These are phyloP conservation scores for Ceratobasidium sp. DNA, from an alignment of 1,284 basidiomycete genomes.

Conservation along the genomic window DNA sequence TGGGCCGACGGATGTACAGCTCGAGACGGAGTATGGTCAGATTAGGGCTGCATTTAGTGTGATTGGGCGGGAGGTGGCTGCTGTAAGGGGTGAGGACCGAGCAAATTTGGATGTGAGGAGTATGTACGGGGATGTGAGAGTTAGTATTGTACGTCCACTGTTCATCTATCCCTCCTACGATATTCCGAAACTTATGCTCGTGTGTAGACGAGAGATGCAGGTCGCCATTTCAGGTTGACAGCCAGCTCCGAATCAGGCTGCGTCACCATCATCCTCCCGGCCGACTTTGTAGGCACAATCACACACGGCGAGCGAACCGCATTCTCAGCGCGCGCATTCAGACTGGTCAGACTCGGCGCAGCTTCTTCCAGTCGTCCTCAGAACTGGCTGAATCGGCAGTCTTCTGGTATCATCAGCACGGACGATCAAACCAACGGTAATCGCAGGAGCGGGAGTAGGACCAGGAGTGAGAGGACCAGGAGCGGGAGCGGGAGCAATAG, in stretches of 20 bases:
- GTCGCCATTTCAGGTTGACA: slow-evolving; percentile 32
- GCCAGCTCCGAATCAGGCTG: slow-evolving; percentile 28
- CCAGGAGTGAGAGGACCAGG: neutral
- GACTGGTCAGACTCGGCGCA: slow-evolving; percentile 33
- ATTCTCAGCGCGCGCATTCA: slow-evolving; percentile 36
- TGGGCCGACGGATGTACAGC: slow-evolving; percentile 36
- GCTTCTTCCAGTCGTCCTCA: slow-evolving; percentile 9
- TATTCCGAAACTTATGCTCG: neutral
- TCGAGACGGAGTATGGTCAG: slow-evolving; percentile 20
- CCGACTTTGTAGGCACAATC: slow-evolving; percentile 36
- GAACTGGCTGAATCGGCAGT: slow-evolving; percentile 35
- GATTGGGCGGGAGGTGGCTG: slow-evolving; percentile 29
- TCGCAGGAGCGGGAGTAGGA: neutral
- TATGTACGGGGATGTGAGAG: slow-evolving; percentile 19
- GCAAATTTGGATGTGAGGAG: slow-evolving; percentile 36
- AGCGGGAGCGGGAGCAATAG: neutral
- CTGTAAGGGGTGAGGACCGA: neutral
- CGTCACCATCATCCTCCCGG: slow-evolving; percentile 22
- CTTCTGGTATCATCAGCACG: neutral
- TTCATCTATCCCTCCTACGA: neutral
- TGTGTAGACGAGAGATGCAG: slow-evolving; percentile 22
- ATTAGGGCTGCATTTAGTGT: slow-evolving; percentile 26
- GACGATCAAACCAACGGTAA: neutral
- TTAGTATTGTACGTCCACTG: slow-evolving; percentile 19
- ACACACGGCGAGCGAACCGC: slow-evolving; percentile 34